These are phyloP conservation scores for Fusarium sp. DNA, from an alignment of 2,329 filamentous ascomycete genomes.

Conservation along the genomic window DNA sequence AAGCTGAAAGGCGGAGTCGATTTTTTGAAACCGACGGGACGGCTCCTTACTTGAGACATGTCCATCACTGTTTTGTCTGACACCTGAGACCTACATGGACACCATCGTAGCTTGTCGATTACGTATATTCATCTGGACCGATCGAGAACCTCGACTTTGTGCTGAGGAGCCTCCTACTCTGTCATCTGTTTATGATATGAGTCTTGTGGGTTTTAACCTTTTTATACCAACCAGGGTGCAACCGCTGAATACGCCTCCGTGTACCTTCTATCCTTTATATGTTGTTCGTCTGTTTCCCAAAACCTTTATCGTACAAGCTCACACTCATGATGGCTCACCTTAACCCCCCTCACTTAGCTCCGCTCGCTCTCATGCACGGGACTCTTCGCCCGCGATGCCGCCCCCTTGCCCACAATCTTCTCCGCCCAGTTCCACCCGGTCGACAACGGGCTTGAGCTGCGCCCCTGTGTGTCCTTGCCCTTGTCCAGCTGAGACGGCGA, in stretches of 20 bases:
- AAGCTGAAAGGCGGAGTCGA: not conserved
- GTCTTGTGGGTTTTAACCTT: not conserved
- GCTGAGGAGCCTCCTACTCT: not conserved
- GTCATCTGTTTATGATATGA: not conserved
- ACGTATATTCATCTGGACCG: not conserved
- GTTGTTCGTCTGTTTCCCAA: constrained; percentile 13
- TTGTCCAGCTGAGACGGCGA: constrained; percentile 38
- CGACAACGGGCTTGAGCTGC: constrained; percentile 47
- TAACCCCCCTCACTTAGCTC: constrained; percentile 22
- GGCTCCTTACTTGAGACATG: constrained; percentile 30
- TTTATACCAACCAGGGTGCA: constrained; percentile 6
- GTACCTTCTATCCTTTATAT: constrained; percentile 37
- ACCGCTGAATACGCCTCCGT: constrained; percentile 22
- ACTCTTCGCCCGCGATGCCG: constrained; percentile 49
- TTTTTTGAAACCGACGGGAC: constrained; percentile 5
- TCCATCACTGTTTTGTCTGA: not conserved
- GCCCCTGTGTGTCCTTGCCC: constrained; percentile 42
- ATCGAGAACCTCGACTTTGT: not conserved
- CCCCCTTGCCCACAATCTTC: constrained; percentile 66
- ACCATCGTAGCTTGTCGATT: not conserved
- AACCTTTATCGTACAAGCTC: constrained; percentile 18
- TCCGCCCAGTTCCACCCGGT: constrained; percentile 68
- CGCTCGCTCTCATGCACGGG: constrained; percentile 38
- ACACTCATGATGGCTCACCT: constrained; percentile 6
- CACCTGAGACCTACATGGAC: constrained; percentile 9